Conservation (phyloP, 2,329 filamentous ascomycete genomes). For the Pseudocercospora eumusae region DNA sequence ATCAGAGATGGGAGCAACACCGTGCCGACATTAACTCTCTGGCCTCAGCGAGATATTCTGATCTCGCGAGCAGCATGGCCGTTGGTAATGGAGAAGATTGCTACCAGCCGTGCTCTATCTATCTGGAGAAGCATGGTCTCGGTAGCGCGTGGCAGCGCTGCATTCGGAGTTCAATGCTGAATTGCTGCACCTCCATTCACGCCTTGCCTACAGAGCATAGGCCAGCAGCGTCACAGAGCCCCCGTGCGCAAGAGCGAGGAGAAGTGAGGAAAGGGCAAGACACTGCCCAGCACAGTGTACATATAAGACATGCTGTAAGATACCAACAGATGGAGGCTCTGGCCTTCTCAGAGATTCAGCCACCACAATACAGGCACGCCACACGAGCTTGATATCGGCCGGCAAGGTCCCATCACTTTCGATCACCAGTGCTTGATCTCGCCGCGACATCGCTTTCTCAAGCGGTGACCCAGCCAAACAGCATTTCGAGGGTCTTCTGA, state of each 20-base stretch:
- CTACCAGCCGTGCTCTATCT: neutral
- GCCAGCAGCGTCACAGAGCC: neutral
- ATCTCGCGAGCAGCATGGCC: neutral
- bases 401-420: neutral
- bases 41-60: neutral
- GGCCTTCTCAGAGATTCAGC: neutral
- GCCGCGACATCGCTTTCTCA: neutral
- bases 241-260: neutral
- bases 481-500: neutral
- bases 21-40: neutral
- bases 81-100: neutral
- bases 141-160: neutral
- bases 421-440: neutral
- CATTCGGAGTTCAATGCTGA: neutral
- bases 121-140: neutral
- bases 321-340: neutral
- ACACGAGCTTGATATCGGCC: neutral
- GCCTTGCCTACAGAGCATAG: neutral
- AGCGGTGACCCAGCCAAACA: neutral
- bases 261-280: neutral
- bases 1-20: neutral
- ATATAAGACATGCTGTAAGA: conserved; percentile 6
- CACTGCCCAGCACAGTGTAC: neutral
- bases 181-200: neutral
- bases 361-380: neutral